Conservation (phyloP, 306 rosid genomes). For the Malus sieversii region DNA sequence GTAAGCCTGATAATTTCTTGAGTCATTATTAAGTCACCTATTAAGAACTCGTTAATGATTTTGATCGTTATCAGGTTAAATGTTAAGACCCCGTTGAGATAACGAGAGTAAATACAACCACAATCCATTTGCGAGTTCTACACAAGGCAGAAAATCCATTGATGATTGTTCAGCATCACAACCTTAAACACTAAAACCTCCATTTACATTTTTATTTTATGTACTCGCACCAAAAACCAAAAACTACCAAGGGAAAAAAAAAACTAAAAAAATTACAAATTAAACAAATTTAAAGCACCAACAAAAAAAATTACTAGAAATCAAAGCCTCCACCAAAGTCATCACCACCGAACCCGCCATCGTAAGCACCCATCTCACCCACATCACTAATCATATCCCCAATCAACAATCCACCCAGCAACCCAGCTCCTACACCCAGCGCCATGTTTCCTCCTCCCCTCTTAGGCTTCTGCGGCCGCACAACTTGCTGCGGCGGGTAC, state of each 20-base stretch:
- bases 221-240: not conserved
- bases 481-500: constrained; percentile 5
- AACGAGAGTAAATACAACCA: too few relatives aligned
- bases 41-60: too few relatives aligned
- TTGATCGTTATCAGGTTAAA: too few relatives aligned
- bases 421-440: constrained; percentile 42
- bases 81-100: too few relatives aligned
- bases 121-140: too few relatives aligned
- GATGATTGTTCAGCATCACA: not conserved
- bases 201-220: not conserved
- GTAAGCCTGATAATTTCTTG: too few relatives aligned
- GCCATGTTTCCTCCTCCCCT: constrained; percentile 21
- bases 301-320: not conserved
- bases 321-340: constrained; percentile 22
- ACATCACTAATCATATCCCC: constrained; percentile 38
- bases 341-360: constrained; percentile 12
- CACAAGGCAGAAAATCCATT: not conserved
- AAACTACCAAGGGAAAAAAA: not conserved
- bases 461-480: constrained; percentile 23
- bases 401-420: constrained; percentile 43
- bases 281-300: not conserved
- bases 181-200: not conserved
- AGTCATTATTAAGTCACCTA: rapidly evolving
- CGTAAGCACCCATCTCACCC: constrained; percentile 7
- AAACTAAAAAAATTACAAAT: not conserved